Evolutionary conservation across 768 basidiomycete genomes (phyloP).

Genomic region (Termitomyces sp.): DNA sequence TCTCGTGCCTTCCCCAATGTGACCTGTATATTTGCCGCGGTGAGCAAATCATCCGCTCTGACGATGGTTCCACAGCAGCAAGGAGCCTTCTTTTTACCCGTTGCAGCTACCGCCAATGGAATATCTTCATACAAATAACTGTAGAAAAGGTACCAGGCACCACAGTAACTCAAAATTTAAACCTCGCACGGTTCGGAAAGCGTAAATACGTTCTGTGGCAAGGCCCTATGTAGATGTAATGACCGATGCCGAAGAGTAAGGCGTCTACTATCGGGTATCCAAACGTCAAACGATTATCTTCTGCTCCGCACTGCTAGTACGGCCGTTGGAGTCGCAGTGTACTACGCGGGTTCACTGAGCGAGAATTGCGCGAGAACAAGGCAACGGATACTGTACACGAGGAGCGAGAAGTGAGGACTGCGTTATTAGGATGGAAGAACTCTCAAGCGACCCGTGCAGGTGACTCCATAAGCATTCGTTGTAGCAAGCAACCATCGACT

Average conservation of each 20-base stretch:
- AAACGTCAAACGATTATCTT: not conserved
- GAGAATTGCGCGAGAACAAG: not conserved
- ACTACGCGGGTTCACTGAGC: not conserved
- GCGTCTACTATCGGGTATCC: not conserved
- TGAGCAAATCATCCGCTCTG: not conserved
- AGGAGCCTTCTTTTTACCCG: not conserved
- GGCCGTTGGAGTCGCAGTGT: not conserved
- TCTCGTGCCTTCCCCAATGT: not conserved
- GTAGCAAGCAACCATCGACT: no score
- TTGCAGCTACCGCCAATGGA: not conserved
- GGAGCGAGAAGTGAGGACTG: no score
- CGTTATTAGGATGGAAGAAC: no score
- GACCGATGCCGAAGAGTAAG: slow-evolving; percentile 1
- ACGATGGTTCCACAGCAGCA: not conserved
- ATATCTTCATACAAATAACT: not conserved
- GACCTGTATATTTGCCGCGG: not conserved
- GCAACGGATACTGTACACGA: no score
- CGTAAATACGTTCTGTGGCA: not conserved
- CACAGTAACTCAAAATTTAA: not conserved
- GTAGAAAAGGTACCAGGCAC: not conserved
- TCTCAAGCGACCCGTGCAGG: no score
- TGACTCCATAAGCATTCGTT: no score
- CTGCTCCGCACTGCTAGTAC: not conserved
- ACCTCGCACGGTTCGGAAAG: not conserved
- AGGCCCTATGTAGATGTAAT: not conserved